Evolutionary conservation across 2,329 filamentous ascomycete genomes (phyloP), one percentile per base, ranked within the genome.

Genomic region (Aspergillus felis): DNA sequence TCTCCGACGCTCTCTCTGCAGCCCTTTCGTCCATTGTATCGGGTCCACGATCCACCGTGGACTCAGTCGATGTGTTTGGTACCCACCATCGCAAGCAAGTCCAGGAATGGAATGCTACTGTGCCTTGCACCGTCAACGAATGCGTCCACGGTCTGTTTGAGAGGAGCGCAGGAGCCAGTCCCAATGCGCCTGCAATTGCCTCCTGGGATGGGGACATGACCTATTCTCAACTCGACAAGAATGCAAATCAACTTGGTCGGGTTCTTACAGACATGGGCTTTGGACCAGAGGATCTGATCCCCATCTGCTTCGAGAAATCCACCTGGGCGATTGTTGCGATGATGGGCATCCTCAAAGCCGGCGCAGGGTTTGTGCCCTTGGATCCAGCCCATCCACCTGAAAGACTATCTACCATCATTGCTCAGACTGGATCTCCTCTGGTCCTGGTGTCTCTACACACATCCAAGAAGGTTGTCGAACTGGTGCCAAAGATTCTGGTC

Each of bases 301-400:
- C 51, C n/a, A 17, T 53, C 20, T 53, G 35, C 35, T 53, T 53
- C 27, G 51, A 53, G 2, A 53, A 53, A 22, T 53, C 51, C 12
- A 17, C 20, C 8, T 53, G 51, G 51, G 25, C 35, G 3, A 22
- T 44, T 12, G 35, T 53, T 5, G 38, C 51, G 7, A 44, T 53
- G 35, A 7, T 53, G n/a, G 51, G 29, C 4, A 25, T 53, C 12
- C 32, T 53, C 17, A 42, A 53, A 22, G 51, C 51, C 29, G n/a
- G 22, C 41, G 24, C 46, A 12, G 56, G 51, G 10, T 54, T 42
- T 22, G 56, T 57, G 9, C 48, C 44, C 38, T 27, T 56, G n/a
- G 38, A 52, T 35, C 49, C 49, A n/a, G 17, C 20, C 12, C 38
- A 56, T n/a, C 41, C 54, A 10, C 24, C 41, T 17, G 29, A 50